These are phyloP conservation scores for Xylaria sp. DNA, from an alignment of 2,329 filamentous ascomycete genomes.

Conservation along the genomic window DNA sequence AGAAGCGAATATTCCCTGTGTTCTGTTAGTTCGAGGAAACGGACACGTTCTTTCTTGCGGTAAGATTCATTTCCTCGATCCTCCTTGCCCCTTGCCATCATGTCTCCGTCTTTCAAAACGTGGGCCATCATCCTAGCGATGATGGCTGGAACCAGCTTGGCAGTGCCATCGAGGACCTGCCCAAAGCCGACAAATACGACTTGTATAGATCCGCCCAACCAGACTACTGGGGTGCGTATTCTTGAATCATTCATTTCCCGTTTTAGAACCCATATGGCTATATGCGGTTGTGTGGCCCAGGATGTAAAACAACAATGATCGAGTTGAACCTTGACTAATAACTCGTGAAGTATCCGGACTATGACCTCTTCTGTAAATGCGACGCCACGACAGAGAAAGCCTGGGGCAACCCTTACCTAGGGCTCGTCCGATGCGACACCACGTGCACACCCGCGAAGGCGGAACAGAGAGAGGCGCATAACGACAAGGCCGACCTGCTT, in stretches of 20 bases:
- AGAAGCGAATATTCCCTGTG: conserved; percentile 14
- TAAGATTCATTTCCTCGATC: too few relatives aligned
- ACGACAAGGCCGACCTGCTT: conserved; percentile 37
- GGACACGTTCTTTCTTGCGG: background rate
- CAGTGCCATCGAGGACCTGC: conserved; percentile 8
- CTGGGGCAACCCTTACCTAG: conserved; percentile 43
- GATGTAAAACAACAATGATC: background rate
- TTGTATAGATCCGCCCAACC: conserved; percentile 29
- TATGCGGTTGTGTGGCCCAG: background rate
- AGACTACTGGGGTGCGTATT: conserved; percentile 29
- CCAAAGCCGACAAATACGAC: conserved; percentile 14
- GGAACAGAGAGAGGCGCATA: conserved; percentile 35
- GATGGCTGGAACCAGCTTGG: conserved; percentile 22
- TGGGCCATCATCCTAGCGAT: conserved; percentile 11
- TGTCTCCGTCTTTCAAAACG: conserved; percentile 18
- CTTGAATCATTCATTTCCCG: background rate
- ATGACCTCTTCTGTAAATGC: conserved; percentile 43
- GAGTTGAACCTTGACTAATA: conserved; percentile 10
- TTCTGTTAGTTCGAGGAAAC: background rate
- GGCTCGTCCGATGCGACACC: conserved; percentile 42
- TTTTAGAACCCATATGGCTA: background rate
- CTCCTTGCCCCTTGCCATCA: background rate
- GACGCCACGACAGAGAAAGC: conserved; percentile 34
- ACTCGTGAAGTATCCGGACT: conserved; percentile 41
- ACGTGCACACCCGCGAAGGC: conserved; percentile 38